Evolutionary conservation across 2,329 filamentous ascomycete genomes (phyloP).

Genomic region (Venturia asperata): DNA sequence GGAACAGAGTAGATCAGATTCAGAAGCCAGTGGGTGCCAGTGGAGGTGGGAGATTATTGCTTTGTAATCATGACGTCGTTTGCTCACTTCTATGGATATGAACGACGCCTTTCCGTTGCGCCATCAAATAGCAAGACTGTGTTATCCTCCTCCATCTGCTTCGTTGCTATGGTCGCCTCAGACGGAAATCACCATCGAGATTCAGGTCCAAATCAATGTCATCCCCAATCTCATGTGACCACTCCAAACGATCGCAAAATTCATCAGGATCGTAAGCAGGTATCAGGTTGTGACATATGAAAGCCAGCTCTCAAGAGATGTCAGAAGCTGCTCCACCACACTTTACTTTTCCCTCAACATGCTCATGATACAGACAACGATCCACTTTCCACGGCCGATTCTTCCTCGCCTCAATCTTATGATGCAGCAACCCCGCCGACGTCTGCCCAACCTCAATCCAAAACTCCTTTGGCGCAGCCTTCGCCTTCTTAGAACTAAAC

Average conservation of each 20-base stretch:
- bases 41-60: too few relatives aligned
- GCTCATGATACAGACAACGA: conserved; percentile 10
- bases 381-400: neutral
- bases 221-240: too few relatives aligned
- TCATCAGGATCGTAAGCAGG: neutral
- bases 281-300: neutral
- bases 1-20: neutral
- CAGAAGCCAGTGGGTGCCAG: too few relatives aligned
- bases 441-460: neutral
- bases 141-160: too few relatives aligned
- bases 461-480: conserved; percentile 2
- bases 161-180: too few relatives aligned
- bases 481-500: neutral
- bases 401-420: neutral
- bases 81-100: too few relatives aligned
- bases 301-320: neutral
- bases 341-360: neutral
- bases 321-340: neutral
- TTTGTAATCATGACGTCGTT: neutral
- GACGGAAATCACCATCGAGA: neutral
- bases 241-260: too few relatives aligned
- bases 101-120: too few relatives aligned
- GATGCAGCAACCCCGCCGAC: neutral
- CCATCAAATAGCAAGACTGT: too few relatives aligned
- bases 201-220: neutral